Evolutionary conservation across 495 filamentous ascomycete genomes (phyloP).

Genomic region (Pyronema domesticum): DNA sequence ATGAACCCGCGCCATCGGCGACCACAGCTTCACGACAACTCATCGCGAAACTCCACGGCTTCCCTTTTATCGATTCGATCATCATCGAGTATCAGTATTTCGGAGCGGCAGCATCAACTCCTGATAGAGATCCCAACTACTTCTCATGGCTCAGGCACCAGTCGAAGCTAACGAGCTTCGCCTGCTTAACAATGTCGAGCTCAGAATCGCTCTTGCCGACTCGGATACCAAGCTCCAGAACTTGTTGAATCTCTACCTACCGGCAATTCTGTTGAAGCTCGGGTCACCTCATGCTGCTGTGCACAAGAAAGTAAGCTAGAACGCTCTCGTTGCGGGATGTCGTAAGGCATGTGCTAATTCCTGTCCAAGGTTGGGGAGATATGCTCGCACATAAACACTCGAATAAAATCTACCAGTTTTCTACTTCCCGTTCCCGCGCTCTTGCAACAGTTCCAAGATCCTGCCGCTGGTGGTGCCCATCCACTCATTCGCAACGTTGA

Average conservation of each 20-base stretch:
- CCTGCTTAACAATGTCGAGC: slow-evolving; percentile 77
- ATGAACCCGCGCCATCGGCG: no score
- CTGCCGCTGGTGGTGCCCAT: slow-evolving; percentile 30
- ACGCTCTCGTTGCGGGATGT: not conserved
- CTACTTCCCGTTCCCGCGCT: slow-evolving; percentile 61
- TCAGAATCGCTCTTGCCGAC: slow-evolving; percentile 69
- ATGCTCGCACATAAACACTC: slow-evolving; percentile 65
- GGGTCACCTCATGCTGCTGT: slow-evolving; percentile 62
- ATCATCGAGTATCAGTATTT: no score
- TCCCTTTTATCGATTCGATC: no score
- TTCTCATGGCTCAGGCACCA: slow-evolving; percentile 4
- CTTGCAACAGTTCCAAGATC: slow-evolving; percentile 76
- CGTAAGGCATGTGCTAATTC: not conserved
- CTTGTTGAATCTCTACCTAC: slow-evolving; percentile 59
- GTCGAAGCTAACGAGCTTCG: slow-evolving; percentile 44
- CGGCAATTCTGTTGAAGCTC: slow-evolving; percentile 68
- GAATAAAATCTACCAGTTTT: slow-evolving; percentile 33
- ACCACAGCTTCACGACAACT: no score
- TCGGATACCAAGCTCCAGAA: slow-evolving; percentile 65
- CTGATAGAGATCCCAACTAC: not conserved
- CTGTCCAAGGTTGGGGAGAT: slow-evolving; percentile 38
- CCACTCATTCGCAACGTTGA: slow-evolving; percentile 75
- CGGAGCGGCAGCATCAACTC: no score
- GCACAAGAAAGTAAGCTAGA: slow-evolving; percentile 52
- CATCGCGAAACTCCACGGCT: no score